phyloP scores from a whole-genome alignment of 2,329 filamentous ascomycete species.

The Thermoascus crustaceus region DNA sequence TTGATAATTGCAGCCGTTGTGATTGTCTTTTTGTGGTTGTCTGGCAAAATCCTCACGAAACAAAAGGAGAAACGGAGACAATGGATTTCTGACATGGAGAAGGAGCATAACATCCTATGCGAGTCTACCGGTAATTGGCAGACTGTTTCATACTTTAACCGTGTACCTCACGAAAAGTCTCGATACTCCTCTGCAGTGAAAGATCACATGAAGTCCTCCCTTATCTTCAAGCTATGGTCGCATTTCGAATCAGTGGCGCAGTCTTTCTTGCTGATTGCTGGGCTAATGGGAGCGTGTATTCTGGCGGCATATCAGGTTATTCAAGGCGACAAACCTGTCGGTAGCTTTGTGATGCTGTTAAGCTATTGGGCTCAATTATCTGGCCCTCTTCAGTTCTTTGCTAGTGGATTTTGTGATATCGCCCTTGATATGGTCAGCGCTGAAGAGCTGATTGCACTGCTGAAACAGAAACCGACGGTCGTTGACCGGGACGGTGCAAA shows the following conservation, averaged over 20 bases:
- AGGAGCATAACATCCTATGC: slow-evolving; percentile 47
- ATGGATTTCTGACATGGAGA: slow-evolving; percentile 36
- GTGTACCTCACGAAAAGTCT: slow-evolving; percentile 44
- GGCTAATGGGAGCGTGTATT: slow-evolving; percentile 42
- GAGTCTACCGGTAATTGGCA: slow-evolving; percentile 54
- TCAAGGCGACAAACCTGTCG: slow-evolving; percentile 43
- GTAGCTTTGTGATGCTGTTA: slow-evolving; percentile 57
- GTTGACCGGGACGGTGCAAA: slow-evolving; percentile 27
- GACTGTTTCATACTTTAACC: slow-evolving; percentile 53
- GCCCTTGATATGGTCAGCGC: slow-evolving; percentile 54
- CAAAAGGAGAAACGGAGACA: slow-evolving; percentile 33
- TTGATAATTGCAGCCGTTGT: slow-evolving; percentile 41
- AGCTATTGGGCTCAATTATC: slow-evolving; percentile 54
- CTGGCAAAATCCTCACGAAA: slow-evolving; percentile 28
- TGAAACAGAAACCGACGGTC: slow-evolving; percentile 42
- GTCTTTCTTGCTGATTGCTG: slow-evolving; percentile 40
- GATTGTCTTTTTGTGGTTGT: slow-evolving; percentile 47
- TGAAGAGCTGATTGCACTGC: slow-evolving; percentile 44
- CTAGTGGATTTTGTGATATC: slow-evolving; percentile 42
- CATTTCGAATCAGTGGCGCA: slow-evolving; percentile 34
- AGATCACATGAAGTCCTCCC: slow-evolving; percentile 29
- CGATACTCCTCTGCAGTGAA: slow-evolving; percentile 38
- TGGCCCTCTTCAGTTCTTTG: slow-evolving; percentile 43
- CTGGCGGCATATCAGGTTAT: slow-evolving; percentile 49
- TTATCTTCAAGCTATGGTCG: slow-evolving; percentile 26